Evolutionary conservation across 2,329 filamentous ascomycete genomes (phyloP).

Genomic region (Trichoderma koningiopsis): DNA sequence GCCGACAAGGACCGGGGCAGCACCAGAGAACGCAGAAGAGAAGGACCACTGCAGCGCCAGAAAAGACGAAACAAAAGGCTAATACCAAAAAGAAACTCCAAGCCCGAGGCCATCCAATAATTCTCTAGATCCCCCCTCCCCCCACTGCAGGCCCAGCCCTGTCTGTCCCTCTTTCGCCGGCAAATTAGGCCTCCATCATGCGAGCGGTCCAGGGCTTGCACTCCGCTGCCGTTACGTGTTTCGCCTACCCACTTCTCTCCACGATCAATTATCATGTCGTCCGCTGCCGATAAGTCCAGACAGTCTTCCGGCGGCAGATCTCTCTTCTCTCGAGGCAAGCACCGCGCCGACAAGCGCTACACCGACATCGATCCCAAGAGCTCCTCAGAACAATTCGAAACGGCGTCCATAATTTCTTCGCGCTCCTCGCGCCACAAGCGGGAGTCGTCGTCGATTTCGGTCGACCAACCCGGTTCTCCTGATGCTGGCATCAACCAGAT

Average conservation of each 20-base stretch:
- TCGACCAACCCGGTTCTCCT: conserved; percentile 67
- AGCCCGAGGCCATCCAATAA: conserved; percentile 6
- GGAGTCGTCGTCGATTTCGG: conserved; percentile 70
- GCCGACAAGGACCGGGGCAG: background rate
- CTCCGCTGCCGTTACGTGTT: conserved; percentile 39
- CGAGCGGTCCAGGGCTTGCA: conserved; percentile 45
- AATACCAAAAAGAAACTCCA: background rate
- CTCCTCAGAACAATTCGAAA: conserved; percentile 60
- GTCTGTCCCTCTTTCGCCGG: conserved; percentile 21
- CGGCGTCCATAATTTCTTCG: conserved; percentile 63
- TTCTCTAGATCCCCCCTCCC: background rate
- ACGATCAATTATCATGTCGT: conserved; percentile 51
- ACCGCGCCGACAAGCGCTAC: conserved; percentile 65
- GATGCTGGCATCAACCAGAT: conserved; percentile 70
- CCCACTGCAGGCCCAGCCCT: conserved; percentile 24
- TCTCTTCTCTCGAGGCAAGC: conserved; percentile 88
- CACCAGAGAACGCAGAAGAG: background rate
- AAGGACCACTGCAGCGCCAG: background rate
- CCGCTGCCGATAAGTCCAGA: conserved; percentile 75
- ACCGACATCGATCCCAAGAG: conserved; percentile 61
- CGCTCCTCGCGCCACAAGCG: conserved; percentile 75
- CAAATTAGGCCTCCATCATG: conserved; percentile 40
- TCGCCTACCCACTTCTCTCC: conserved; percentile 32
- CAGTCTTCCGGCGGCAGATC: conserved; percentile 75
- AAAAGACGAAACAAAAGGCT: background rate